Evolutionary conservation across 1,284 basidiomycete genomes (phyloP).

Genomic region (Exobasidium cylindrosporum): DNA sequence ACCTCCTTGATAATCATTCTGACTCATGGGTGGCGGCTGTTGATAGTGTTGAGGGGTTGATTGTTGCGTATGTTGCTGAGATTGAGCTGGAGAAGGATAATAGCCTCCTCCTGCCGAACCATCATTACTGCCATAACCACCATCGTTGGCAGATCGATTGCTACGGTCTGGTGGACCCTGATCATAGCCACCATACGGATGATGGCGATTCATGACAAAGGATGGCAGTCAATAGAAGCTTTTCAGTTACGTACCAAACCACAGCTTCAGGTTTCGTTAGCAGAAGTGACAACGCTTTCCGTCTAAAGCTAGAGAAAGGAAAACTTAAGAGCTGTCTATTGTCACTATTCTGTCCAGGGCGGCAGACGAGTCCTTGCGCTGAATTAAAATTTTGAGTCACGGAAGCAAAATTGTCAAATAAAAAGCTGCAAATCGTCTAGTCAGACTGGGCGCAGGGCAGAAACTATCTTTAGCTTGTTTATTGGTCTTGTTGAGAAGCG

Average conservation of each 20-base stretch:
- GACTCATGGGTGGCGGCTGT: not conserved
- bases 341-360: too few species aligned
- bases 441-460: too few species aligned
- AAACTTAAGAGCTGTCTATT: too few species aligned
- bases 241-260: not conserved
- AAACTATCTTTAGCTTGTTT: too few species aligned
- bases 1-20: not conserved
- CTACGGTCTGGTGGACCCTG: not conserved
- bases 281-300: too few species aligned
- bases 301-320: too few species aligned
- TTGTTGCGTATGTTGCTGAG: not conserved
- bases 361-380: too few species aligned
- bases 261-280: too few species aligned
- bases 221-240: not conserved
- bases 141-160: conserved; percentile 2
- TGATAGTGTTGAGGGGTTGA: not conserved
- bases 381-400: too few species aligned
- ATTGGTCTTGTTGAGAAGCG: too few species aligned
- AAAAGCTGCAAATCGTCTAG: too few species aligned
- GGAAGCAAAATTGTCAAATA: too few species aligned
- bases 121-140: conserved; percentile 1
- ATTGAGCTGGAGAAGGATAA: not conserved
- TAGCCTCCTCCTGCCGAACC: conserved; percentile 9
- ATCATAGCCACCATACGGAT: conserved; percentile 9
- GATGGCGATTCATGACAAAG: conserved; percentile 1